Evolutionary conservation across 371 early-diverging fungal genomes (phyloP).

Genomic region (Syncephalastrum racemosum): DNA sequence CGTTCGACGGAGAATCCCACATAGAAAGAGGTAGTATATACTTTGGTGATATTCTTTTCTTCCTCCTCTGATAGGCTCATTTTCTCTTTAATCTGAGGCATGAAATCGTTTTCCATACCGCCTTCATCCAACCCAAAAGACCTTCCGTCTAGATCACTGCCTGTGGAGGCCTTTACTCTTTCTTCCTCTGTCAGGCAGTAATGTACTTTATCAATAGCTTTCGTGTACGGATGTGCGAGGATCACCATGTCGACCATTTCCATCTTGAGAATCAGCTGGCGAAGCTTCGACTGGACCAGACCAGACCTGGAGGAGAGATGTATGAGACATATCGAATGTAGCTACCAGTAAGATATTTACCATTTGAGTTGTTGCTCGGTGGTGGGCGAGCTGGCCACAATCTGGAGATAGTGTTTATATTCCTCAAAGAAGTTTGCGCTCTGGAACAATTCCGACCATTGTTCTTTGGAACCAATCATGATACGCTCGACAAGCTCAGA

Average conservation of each 20-base stretch:
- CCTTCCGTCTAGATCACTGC: constrained; percentile 44
- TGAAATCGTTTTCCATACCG: constrained; percentile 38
- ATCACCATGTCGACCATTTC: constrained; percentile 81
- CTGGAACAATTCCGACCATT: constrained; percentile 73
- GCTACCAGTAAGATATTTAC: constrained; percentile 14
- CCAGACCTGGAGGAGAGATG: constrained; percentile 51
- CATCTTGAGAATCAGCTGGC: constrained; percentile 87
- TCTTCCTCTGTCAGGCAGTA: constrained; percentile 68
- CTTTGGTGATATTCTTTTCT: constrained; percentile 24
- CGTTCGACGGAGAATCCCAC: constrained; percentile 76
- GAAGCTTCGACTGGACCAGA: constrained; percentile 91
- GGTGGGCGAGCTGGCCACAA: constrained; percentile 77
- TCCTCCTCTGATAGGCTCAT: constrained; percentile 30
- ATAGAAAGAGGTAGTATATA: constrained; percentile 85
- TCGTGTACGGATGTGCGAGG: constrained; percentile 90
- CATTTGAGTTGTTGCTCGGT: constrained; percentile 77
- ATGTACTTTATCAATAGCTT: constrained; percentile 76
- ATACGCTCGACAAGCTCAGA: constrained; percentile 71
- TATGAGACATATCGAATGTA: too few relatives aligned
- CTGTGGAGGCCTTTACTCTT: constrained; percentile 61
- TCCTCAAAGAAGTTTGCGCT: constrained; percentile 88
- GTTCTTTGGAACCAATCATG: constrained; percentile 60
- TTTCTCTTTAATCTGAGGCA: constrained; percentile 33
- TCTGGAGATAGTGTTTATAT: constrained; percentile 92
- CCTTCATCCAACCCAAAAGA: constrained; percentile 41